Percentiles rank a stretch among this genome's conserved stretches.
Evolutionary conservation across 805 yeast species (phyloP).

Genomic region (Wickerhamiella siamensis): DNA sequence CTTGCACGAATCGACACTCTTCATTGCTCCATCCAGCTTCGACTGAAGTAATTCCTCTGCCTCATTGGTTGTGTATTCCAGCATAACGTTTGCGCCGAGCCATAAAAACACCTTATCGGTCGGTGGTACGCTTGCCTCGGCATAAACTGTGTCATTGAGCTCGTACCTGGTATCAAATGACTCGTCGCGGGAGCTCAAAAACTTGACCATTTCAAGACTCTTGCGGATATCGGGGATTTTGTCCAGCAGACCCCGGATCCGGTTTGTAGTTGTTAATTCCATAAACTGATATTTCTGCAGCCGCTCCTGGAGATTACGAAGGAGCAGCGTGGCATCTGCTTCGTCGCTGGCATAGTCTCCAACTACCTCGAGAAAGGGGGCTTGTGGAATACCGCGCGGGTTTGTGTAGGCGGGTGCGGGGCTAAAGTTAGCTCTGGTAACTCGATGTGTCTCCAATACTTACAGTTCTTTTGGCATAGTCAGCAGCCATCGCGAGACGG

Average conservation of each 20-base stretch:
- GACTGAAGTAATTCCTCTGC: slow-evolving; percentile 56
- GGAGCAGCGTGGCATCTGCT: slow-evolving; percentile 54
- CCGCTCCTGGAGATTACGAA: slow-evolving; percentile 71
- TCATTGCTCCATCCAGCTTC: slow-evolving; percentile 49
- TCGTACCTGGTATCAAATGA: slow-evolving; percentile 69
- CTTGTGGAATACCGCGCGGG: slow-evolving; percentile 93
- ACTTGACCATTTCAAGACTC: slow-evolving; percentile 59
- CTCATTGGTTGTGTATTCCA: slow-evolving; percentile 83
- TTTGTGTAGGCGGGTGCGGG: slow-evolving; percentile 31
- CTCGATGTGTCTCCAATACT: neutral
- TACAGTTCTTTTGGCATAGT: slow-evolving; percentile 2
- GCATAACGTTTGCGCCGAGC: slow-evolving; percentile 98
- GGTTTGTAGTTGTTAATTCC: slow-evolving; percentile 29
- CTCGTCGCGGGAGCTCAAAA: slow-evolving; percentile 37
- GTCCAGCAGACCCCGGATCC: slow-evolving; percentile 33
- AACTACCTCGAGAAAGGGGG: slow-evolving; percentile 80
- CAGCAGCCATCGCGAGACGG: too few species aligned
- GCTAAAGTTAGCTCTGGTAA: neutral
- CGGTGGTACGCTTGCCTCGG: slow-evolving; percentile 60
- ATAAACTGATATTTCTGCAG: slow-evolving; percentile 37
- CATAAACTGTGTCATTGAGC: slow-evolving; percentile 81
- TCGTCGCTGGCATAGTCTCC: slow-evolving; percentile 55
- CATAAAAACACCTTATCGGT: slow-evolving; percentile 64
- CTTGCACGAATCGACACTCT: slow-evolving; percentile 45
- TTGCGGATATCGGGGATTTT: slow-evolving; percentile 89